Conservation (phyloP, 2,329 filamentous ascomycete species). For the Pseudogymnoascus sp. region DNA sequence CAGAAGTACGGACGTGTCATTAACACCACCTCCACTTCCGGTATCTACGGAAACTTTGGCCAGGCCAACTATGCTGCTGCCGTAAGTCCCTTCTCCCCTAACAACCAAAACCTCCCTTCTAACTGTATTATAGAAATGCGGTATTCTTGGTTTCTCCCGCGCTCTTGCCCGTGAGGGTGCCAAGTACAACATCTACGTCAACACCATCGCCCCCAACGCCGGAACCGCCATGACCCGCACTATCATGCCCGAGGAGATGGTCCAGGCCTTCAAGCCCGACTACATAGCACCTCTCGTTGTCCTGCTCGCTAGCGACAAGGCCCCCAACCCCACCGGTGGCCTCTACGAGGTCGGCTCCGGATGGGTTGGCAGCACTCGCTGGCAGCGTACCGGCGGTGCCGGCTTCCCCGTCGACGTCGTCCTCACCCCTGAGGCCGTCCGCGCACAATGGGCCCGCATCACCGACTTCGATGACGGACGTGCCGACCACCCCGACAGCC, state of each 20-base stretch:
- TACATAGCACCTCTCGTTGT: slow-evolving; percentile 93
- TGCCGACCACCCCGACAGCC: slow-evolving; percentile 76
- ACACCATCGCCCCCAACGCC: slow-evolving; percentile 96
- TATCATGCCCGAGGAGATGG: slow-evolving; percentile 92
- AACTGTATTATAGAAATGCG: slow-evolving; percentile 56
- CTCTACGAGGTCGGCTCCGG: slow-evolving; percentile 93
- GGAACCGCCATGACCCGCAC: slow-evolving; percentile 92
- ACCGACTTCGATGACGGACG: slow-evolving; percentile 80
- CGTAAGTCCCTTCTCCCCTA: slow-evolving; percentile 41
- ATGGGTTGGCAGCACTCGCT: slow-evolving; percentile 86
- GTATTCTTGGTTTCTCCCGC: slow-evolving; percentile 91
- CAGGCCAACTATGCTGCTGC: slow-evolving; percentile 95
- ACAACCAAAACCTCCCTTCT: slow-evolving; percentile 14
- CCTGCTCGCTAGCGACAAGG: slow-evolving; percentile 75
- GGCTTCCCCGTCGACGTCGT: slow-evolving; percentile 83
- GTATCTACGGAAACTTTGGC: slow-evolving; percentile 98
- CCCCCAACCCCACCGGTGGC: slow-evolving; percentile 75
- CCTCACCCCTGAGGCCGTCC: slow-evolving; percentile 76
- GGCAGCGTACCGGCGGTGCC: slow-evolving; percentile 85
- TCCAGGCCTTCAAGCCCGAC: slow-evolving; percentile 98
- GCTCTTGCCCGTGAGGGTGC: slow-evolving; percentile 85
- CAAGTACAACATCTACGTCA: slow-evolving; percentile 97
- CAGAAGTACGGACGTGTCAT: slow-evolving; percentile 97
- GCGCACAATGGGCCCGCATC: slow-evolving; percentile 68
- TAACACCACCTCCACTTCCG: slow-evolving; percentile 94